Base-by-base conservation (phyloP, 345 rosid genomes). In the Dipteronia sinensis region DNA sequence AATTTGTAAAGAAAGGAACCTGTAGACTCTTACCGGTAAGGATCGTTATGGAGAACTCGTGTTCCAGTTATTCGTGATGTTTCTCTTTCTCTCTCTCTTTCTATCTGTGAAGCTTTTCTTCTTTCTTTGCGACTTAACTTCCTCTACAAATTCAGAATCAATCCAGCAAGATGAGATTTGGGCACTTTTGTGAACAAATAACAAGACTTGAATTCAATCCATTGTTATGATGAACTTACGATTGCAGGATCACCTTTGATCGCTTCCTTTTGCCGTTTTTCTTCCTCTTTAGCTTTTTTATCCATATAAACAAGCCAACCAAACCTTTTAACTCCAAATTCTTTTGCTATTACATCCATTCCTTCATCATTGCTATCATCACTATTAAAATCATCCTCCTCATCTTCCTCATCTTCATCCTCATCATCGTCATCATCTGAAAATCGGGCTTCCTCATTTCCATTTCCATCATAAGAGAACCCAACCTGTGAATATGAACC, bases 221-320 rank as follows among this genome's bases (percentile, higher is more conserved):
- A 84, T 25, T 65, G 6, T 72, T 20, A 31, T 34, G 12, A 71
- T 11, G 71, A 74, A 91, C 98, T 92, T 88, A 96, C 99, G 82
- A 92, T 89, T 65, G 98, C 90, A 83, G 99, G 99, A 83, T 96
- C 98, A 25, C 98, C 99, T 85, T 96, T 94, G 80, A 92, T 94
- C 23, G 92, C 92, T 88, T 94, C 98, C 83, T 96, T 96, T 64
- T 94, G 98, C 83, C 92, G 88, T 83, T 85, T 91, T 82, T 89
- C 98, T 82, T 96, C 99, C 86, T 92, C 99, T 83, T 94, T 96
- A 3, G 95, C 90, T 55, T 89, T 96, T 85, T 94, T 92, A 73
- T 96, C 99, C 98, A 90, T 94, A 76, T 90, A 95, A 84, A 94
- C 98, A 70, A 96, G 98, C 98, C 98, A 96, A 23, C 98, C 99